Percentiles rank a stretch among this genome's conserved stretches.
Evolutionary conservation across 371 early-diverging fungal species (phyloP).

Genomic region (Dinochytrium kinnereticum): DNA sequence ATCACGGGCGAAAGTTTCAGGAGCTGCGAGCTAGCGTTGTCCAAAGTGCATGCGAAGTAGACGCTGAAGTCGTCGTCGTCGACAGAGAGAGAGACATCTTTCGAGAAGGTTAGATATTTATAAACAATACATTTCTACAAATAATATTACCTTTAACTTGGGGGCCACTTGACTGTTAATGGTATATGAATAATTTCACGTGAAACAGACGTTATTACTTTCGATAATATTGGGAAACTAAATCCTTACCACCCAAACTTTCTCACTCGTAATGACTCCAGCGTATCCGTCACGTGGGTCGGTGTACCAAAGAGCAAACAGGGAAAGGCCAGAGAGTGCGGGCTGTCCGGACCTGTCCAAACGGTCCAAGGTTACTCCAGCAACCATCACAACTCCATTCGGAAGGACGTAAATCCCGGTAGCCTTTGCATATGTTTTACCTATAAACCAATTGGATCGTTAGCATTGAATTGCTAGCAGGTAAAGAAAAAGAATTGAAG

Average conservation of each 20-base stretch:
- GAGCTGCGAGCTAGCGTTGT: background rate
- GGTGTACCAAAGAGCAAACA: background rate
- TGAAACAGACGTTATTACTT: too few relatives aligned
- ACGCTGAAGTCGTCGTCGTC: conserved; percentile 8
- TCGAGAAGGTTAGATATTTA: too few relatives aligned
- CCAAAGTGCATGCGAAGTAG: conserved; percentile 1
- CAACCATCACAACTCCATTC: background rate
- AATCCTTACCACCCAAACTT: conserved; percentile 1
- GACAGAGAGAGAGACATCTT: background rate
- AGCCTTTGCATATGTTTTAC: background rate
- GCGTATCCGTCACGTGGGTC: background rate
- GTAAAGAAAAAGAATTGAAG: background rate
- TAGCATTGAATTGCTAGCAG: too few relatives aligned
- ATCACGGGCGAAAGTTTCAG: conserved; percentile 1
- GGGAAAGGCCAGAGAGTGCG: background rate
- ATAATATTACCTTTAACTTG: too few relatives aligned
- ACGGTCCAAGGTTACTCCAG: background rate
- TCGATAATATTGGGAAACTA: too few relatives aligned
- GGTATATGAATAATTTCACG: too few relatives aligned
- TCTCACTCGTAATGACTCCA: background rate
- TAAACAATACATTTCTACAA: too few relatives aligned
- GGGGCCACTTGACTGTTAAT: too few relatives aligned
- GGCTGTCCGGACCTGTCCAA: background rate
- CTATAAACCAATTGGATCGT: conserved; percentile 1
- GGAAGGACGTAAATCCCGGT: background rate